Evolutionary conservation across 176 grass and related monocot genomes (phyloP).

Genomic region (Carex parvula): DNA sequence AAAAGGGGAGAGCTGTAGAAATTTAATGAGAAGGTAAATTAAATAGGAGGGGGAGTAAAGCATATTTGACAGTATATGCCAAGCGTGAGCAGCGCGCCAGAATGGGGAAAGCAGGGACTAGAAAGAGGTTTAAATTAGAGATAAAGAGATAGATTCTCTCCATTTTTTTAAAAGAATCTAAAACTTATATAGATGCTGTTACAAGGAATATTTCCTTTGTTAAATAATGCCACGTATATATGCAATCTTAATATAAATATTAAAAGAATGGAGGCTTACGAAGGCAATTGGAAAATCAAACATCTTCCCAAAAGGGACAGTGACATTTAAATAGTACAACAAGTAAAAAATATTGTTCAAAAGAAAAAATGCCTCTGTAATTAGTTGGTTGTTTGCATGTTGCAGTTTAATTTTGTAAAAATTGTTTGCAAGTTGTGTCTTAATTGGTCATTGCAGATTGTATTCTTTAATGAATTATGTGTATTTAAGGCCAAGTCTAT

Average conservation of each 20-base stretch:
- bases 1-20: neutral
- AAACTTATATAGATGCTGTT: neutral
- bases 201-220: neutral
- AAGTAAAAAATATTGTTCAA: neutral
- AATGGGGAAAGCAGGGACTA: neutral
- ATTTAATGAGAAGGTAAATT: neutral
- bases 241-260: neutral
- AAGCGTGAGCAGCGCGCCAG: neutral
- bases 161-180: neutral
- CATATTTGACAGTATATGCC: conserved; percentile 56
- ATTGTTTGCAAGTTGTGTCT: neutral
- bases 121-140: neutral
- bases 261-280: neutral
- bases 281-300: neutral
- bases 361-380: too few relatives aligned
- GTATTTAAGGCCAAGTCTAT: neutral
- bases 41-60: neutral
- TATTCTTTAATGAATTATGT: neutral
- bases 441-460: neutral
- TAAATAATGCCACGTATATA: neutral
- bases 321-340: neutral
- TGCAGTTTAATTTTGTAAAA: neutral
- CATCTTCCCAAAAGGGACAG: neutral
- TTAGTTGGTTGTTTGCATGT: too few relatives aligned
- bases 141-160: conserved; percentile 3